Percentiles rank a stretch among this genome's conserved stretches.
Conservation (phyloP, 495 filamentous ascomycete genomes). For the Penicillium roqueforti region DNA sequence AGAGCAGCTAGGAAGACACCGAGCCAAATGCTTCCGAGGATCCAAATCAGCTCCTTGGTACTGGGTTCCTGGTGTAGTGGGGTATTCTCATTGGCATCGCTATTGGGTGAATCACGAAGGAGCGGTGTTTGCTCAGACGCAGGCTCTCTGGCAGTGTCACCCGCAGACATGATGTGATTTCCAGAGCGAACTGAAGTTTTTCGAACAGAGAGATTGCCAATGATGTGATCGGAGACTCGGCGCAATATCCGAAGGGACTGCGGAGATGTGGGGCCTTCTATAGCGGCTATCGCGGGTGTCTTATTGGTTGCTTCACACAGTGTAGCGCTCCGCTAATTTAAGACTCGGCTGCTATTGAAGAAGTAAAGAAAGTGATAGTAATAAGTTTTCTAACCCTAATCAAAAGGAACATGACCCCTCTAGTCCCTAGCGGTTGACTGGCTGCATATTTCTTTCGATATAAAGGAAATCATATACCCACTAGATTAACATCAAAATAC, state of each 20-base stretch:
- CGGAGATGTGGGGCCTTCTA: not conserved
- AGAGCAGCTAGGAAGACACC: conserved; percentile 82
- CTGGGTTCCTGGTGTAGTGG: conserved; percentile 36
- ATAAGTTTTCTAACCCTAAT: not conserved
- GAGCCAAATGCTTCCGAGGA: conserved; percentile 56
- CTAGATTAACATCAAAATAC: not conserved
- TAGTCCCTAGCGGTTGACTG: not conserved
- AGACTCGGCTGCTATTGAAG: not conserved
- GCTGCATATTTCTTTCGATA: too few relatives aligned
- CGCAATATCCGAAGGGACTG: not conserved
- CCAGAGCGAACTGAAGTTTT: not conserved
- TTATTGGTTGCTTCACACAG: not conserved
- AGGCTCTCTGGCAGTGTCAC: conserved; percentile 14
- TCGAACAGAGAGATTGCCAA: not conserved
- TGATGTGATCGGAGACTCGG: conserved; percentile 8
- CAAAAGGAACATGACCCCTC: too few relatives aligned
- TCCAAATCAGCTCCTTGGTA: conserved; percentile 40
- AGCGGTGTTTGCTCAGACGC: conserved; percentile 42
- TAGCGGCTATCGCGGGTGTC: not conserved
- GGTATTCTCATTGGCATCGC: conserved; percentile 17
- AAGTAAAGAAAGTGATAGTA: not conserved
- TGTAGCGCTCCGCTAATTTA: too few relatives aligned
- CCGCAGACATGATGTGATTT: conserved; percentile 18
- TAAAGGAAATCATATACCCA: conserved; percentile 11
- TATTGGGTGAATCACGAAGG: conserved; percentile 25